Base-by-base conservation (phyloP, 2,329 filamentous ascomycete genomes). In the Bertia moriformis region DNA sequence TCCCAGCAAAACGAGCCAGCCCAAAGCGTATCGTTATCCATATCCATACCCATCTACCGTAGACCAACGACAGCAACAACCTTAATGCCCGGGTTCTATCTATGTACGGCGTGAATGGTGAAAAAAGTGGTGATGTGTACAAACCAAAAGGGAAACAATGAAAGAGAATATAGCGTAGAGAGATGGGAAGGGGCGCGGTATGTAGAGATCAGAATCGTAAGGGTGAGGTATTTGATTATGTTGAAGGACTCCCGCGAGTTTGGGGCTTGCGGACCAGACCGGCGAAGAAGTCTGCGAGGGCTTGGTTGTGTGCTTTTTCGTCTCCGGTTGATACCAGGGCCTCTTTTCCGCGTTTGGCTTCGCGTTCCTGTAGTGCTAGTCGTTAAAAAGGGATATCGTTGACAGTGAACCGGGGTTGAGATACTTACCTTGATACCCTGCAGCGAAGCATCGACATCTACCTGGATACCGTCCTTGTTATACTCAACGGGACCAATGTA, bases 401-500 rank as follows among this genome's bases (percentile, higher is more conserved):
- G 7, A 10, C 22, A 27, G 7, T 27, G 22, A 27, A 7, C n/a
- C n/a, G n/a, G n/a, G n/a, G 24, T 29, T 29, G 10, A n/a, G 24
- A 10, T 10, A n/a, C 24, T 29, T 53, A 73, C 71, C 59, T 71
- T 70, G 30, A 77, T 52, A 45, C 68, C 65, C 51, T 68, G 66
- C 37, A 77, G 51, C 66, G 73, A 73, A 44, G 77, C 73, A 47
- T 78, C 73, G 3, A 72, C 73, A 53, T 78, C 73, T 22, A 77
- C 69, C 47, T 78, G 73, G 19, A 82, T 80, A 36, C 77, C 77
- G 18, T 77, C 78, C 57, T 81, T 75, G 51, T 82, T 82, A 57
- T 80, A 80, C 42, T 29, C 10, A 10, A 29, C 24, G n/a, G 24
- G 24, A 10, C 24, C 24, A 29, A 29, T 29, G 24, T 29, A n/a